Percentiles rank a stretch among this genome's conserved stretches.
Conservation (phyloP, 2,329 filamentous ascomycete species). For the Scedosporium aurantiacum region DNA sequence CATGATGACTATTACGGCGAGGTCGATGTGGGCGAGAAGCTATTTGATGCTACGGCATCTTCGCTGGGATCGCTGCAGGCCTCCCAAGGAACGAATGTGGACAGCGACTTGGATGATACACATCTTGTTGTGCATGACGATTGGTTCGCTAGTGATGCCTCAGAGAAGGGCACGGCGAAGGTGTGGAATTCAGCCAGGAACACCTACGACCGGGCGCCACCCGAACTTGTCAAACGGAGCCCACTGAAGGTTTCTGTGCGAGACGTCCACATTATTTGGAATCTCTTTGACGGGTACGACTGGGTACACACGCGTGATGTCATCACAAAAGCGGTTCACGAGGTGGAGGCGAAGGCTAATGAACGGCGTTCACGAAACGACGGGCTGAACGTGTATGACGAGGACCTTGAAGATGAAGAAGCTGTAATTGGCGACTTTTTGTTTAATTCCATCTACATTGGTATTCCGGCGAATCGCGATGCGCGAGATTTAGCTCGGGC, state of each 20-base stretch:
- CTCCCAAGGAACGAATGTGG: slow-evolving; percentile 17
- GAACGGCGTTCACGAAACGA: slow-evolving; percentile 55
- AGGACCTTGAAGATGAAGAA: slow-evolving; percentile 66
- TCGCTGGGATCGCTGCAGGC: slow-evolving; percentile 6
- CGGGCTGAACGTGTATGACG: slow-evolving; percentile 42
- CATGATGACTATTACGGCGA: slow-evolving; percentile 38
- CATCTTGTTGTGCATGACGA: slow-evolving; percentile 66
- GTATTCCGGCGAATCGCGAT: slow-evolving; percentile 76
- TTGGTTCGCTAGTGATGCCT: slow-evolving; percentile 43
- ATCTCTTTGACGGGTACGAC: slow-evolving; percentile 94
- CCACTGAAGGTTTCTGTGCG: slow-evolving; percentile 69
- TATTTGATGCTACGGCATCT: slow-evolving; percentile 32
- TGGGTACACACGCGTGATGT: slow-evolving; percentile 81
- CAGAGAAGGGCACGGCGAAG: slow-evolving; percentile 53
- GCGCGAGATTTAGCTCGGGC: slow-evolving; percentile 69
- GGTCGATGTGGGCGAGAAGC: slow-evolving; percentile 29
- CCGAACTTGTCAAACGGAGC: slow-evolving; percentile 49
- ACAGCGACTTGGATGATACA: slow-evolving; percentile 35
- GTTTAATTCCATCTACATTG: slow-evolving; percentile 98
- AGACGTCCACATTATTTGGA: slow-evolving; percentile 93
- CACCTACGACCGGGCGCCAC: slow-evolving; percentile 57
- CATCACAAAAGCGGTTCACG: slow-evolving; percentile 78
- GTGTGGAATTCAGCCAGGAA: slow-evolving; percentile 73
- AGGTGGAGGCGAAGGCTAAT: slow-evolving; percentile 72
- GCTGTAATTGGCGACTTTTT: slow-evolving; percentile 87